These are phyloP conservation scores for Solanum paucissectum DNA, from an alignment of 257 asterid species.

Conservation along the genomic window DNA sequence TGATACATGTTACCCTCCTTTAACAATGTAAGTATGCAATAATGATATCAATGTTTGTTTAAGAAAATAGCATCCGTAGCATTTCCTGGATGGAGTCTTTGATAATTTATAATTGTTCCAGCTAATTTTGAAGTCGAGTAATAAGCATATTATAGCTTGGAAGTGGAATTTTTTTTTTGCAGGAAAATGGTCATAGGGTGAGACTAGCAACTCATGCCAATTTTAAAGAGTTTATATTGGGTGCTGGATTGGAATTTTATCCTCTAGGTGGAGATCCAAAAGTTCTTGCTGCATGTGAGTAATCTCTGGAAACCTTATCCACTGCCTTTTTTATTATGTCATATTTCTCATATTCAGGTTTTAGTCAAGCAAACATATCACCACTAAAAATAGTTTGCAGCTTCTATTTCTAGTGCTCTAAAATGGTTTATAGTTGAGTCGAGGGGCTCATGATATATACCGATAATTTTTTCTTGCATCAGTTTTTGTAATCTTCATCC, in stretches of 20 bases:
- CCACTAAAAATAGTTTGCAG: not conserved
- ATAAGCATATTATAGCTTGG: not conserved
- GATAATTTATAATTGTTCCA: not conserved
- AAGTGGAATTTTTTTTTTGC: slow-evolving; percentile 18
- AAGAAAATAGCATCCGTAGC: not conserved
- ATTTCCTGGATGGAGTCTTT: not conserved
- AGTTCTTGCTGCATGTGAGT: slow-evolving; percentile 87
- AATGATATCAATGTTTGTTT: not conserved
- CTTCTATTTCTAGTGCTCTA: not conserved
- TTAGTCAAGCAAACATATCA: not conserved
- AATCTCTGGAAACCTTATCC: not conserved
- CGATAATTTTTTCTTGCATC: not conserved
- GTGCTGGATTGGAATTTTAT: slow-evolving; percentile 79
- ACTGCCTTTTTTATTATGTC: not conserved
- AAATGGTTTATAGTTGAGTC: not conserved
- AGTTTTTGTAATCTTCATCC: not conserved
- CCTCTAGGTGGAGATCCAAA: slow-evolving; percentile 94
- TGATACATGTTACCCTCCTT: not conserved
- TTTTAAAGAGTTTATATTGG: slow-evolving; percentile 67
- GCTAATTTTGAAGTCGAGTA: not conserved
- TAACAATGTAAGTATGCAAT: not conserved
- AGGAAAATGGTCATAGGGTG: slow-evolving; percentile 85
- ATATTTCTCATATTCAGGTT: not conserved
- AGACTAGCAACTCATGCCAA: slow-evolving; percentile 77
- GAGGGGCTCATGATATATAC: not conserved